Percentiles rank a stretch among this genome's conserved stretches.
phyloP scores from a whole-genome alignment of 352 stramenopile species.

The Phytopythium aichiense region DNA sequence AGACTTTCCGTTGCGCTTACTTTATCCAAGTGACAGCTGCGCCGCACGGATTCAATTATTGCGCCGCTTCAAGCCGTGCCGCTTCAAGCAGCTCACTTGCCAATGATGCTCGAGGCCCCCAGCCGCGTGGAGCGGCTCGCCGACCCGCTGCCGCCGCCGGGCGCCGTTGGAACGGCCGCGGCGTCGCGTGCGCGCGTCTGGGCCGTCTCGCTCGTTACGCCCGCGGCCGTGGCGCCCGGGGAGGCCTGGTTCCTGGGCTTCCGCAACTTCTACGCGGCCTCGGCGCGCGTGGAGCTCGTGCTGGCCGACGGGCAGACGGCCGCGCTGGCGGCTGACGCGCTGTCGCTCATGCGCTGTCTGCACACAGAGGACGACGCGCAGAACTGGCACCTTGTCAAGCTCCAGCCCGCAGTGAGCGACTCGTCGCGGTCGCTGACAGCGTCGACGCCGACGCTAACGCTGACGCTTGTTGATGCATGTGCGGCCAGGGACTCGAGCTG shows the following conservation, averaged over 20 bases:
- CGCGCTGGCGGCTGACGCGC: conserved; percentile 28
- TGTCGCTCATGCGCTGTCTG: conserved; percentile 50
- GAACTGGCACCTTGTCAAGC: conserved; percentile 56
- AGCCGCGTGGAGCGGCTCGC: background rate
- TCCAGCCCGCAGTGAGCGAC: conserved; percentile 35
- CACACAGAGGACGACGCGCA: conserved; percentile 70
- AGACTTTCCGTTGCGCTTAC: too few relatives aligned
- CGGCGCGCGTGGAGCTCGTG: conserved; percentile 46
- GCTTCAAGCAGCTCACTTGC: background rate
- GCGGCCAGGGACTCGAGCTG: background rate
- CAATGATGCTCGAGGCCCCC: background rate
- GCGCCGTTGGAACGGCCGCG: background rate
- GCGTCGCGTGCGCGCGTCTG: conserved; percentile 34
- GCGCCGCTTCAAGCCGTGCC: too few relatives aligned
- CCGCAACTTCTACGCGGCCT: conserved; percentile 66
- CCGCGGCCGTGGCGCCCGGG: background rate
- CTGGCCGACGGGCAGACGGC: conserved; percentile 35
- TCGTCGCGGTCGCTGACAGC: conserved; percentile 1
- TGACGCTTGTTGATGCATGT: background rate
- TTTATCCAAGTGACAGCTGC: too few relatives aligned
- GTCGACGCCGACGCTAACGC: background rate
- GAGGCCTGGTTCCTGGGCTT: conserved; percentile 39
- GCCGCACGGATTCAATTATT: too few relatives aligned
- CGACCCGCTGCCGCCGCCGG: background rate
- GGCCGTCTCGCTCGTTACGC: conserved; percentile 32